Base-by-base conservation (phyloP, 176 grass and related monocot genomes). In the Carex parvula region DNA sequence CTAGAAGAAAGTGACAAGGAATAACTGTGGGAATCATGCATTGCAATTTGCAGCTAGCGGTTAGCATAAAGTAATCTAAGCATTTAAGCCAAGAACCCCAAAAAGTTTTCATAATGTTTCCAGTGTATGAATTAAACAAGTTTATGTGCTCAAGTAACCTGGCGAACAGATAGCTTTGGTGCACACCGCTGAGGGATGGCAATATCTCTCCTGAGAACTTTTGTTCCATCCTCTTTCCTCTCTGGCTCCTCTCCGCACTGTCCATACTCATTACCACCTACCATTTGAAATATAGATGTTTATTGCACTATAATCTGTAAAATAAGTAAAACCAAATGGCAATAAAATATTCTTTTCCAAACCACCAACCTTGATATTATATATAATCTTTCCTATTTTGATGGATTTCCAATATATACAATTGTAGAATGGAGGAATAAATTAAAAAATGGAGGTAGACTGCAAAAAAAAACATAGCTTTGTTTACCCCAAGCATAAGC, bases 261-360 rank as follows among this genome's bases (percentile, higher is more conserved):
- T 48, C 96, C 96, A 53, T 98, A 98, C 72, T 98, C 96, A 72
- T 98, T 98, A 1, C 96, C 95, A 54, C 96, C 96, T 98, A 72
- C 26, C 64, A 82, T 56, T 74, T 60, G 3, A 41, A 76, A 53
- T 55, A 76, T 30, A 30, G 21, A 55, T 56, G 2, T 76, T 76
- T 16, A 55, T 55, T 2, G 22, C 5, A 7, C 5, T 3, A 55
- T 13, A 17, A 9, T 57, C 54, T 80, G 8, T 46, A 83, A 39
- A 81, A 87, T 82, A 67, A 44, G 26, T 52, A 57, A 37, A 58
- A 66, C 13, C 16, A 88, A 42, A 44, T 75, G 41, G 46, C 71
- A 54, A 44, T 29, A 29, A 70, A 2, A 8, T 68, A 30, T 68
- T 37, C 2, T 11, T 68, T 6, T 35, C 4, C 21, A 53, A 26